Evolutionary conservation across 2,329 filamentous ascomycete species (phyloP).

Genomic region (Teratosphaeria nubilosa): DNA sequence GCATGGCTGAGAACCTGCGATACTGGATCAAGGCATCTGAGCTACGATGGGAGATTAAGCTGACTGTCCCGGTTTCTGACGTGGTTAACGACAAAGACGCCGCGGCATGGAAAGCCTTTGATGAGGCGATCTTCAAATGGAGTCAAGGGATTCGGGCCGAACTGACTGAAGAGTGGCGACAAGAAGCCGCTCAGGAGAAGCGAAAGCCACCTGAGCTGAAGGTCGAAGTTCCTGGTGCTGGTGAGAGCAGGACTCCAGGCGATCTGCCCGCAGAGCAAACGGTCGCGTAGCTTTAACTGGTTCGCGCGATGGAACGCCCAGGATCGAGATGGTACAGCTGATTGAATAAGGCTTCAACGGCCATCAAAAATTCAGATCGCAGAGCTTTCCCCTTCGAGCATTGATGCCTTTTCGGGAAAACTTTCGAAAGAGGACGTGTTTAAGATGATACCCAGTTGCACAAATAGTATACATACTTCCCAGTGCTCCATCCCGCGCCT

Average conservation of each 20-base stretch:
- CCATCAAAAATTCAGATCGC: background rate
- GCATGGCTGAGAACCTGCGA: constrained; percentile 82
- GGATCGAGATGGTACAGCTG: background rate
- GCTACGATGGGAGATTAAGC: constrained; percentile 77
- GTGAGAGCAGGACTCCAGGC: background rate
- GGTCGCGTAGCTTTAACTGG: background rate
- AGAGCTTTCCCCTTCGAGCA: background rate
- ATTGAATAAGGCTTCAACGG: background rate
- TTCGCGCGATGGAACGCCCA: background rate
- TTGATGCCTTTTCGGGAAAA: background rate
- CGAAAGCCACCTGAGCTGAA: constrained; percentile 21
- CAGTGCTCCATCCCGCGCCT: background rate
- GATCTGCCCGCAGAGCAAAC: background rate
- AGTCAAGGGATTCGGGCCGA: constrained; percentile 73
- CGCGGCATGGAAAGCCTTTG: constrained; percentile 66
- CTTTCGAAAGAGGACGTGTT: background rate
- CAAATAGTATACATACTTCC: background rate
- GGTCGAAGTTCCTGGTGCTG: constrained; percentile 13
- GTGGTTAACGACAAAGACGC: constrained; percentile 66
- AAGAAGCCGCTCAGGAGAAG: constrained; percentile 14
- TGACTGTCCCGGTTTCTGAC: constrained; percentile 76
- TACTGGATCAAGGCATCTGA: constrained; percentile 97
- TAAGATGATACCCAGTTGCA: background rate
- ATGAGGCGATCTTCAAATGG: constrained; percentile 75
- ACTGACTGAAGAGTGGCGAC: constrained; percentile 61